phyloP scores from a whole-genome alignment of 1,139 yeast species.

The Hemisphaericaspora xylanilytica region DNA sequence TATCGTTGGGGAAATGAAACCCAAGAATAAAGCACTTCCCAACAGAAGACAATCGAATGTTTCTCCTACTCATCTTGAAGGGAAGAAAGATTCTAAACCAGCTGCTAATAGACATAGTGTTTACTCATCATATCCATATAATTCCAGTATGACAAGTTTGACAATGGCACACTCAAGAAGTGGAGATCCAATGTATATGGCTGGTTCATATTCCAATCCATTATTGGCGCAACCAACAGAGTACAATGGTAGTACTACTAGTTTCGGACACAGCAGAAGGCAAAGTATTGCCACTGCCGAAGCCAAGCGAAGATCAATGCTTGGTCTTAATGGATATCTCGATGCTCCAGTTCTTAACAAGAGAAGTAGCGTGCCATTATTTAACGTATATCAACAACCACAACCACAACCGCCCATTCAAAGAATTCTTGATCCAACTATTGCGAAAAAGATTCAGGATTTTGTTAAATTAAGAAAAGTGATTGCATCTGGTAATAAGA shows the following conservation, averaged over 20 bases:
- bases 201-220: slow-evolving; percentile 17
- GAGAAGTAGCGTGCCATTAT: slow-evolving; percentile 12
- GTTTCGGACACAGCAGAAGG: slow-evolving; percentile 15
- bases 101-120: background rate
- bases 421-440: slow-evolving; percentile 21
- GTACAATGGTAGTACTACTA: slow-evolving; percentile 12
- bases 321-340: slow-evolving; percentile 6
- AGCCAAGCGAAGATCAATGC: slow-evolving; percentile 21
- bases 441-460: slow-evolving; percentile 34
- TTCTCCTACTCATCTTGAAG: slow-evolving; percentile 4
- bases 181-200: slow-evolving; percentile 8
- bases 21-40: slow-evolving; percentile 11
- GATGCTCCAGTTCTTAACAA: slow-evolving; percentile 8
- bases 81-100: slow-evolving; percentile 1
- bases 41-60: slow-evolving; percentile 1
- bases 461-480: slow-evolving; percentile 34
- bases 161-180: slow-evolving; percentile 1
- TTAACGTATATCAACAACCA: slow-evolving; percentile 6
- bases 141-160: background rate
- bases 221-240: slow-evolving; percentile 24
- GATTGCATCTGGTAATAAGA: slow-evolving; percentile 46
- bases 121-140: slow-evolving; percentile 3
- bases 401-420: slow-evolving; percentile 7
- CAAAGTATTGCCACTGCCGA: slow-evolving; percentile 22
- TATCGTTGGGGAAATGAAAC: slow-evolving; percentile 25